Evolutionary conservation across 164 flowering plant species (phyloP), one percentile per base, ranked within the genome.

Genomic region (Kingdonia uniflora): DNA sequence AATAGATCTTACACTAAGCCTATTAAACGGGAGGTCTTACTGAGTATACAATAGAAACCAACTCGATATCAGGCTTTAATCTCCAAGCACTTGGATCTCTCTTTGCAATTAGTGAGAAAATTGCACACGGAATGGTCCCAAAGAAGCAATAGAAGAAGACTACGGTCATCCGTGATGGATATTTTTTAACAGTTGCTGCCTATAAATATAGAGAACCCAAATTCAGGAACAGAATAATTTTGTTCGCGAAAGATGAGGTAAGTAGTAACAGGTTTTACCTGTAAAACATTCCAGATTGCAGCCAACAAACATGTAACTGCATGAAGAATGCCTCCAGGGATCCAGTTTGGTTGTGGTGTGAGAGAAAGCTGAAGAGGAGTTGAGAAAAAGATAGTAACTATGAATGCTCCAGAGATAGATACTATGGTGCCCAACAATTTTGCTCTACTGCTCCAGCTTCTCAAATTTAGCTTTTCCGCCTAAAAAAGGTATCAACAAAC

Each of bases 391-490:
- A 40, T 13, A 38, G 70, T 63, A 5, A 70, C 65, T 47, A 47
- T 20, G 29, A 47, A 47, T 21, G 51, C 51, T 6, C 85, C 82
- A n/a, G 72, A 19, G 14, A 77, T 59, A 42, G 79, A 59, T 13
- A 77, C 55, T 7, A 70, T 19, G 5, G 80, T 68, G 7, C 82
- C 80, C 35, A 72, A 10, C 14, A 50, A 5, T 62, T 75, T 80
- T 33, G 74, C 75, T 26, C 21, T 75, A 42, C 65, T 67, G 56
- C 74, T 68, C 64, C 63, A 22, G 41, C 62, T 67, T 58, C 68
- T 75, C 22, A 69, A 23, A 44, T 65, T 57, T 50, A 73, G 16
- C 51, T 52, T 75, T 55, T 77, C 82, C 78, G 77, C 67, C 71
- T 81, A 76, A 47, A 23, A 26, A 24, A 16, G n/a, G n/a, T n/a